Conservation (phyloP, 1,284 basidiomycete species). For the Leccinum huronense region DNA sequence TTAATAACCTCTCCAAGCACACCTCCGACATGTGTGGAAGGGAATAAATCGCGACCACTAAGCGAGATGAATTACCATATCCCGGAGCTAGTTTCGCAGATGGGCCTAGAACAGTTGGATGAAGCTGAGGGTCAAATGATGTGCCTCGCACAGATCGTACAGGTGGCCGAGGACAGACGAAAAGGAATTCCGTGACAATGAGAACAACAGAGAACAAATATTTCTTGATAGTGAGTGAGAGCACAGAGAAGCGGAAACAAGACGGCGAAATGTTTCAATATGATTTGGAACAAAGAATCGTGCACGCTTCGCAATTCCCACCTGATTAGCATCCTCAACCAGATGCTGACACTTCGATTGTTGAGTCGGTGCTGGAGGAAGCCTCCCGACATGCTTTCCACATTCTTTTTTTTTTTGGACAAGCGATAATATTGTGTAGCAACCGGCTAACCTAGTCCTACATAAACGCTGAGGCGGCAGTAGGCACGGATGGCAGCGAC, state of each 20-base stretch:
- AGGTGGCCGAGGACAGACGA: slow-evolving; percentile 57
- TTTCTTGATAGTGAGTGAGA: slow-evolving; percentile 63
- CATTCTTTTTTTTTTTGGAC: no score
- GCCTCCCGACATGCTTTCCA: slow-evolving; percentile 55
- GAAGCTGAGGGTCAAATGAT: slow-evolving; percentile 53
- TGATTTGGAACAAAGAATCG: slow-evolving; percentile 44
- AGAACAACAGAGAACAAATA: slow-evolving; percentile 59
- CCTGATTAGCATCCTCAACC: slow-evolving; percentile 23
- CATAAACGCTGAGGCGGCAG: no score
- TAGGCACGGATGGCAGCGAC: slow-evolving; percentile 18
- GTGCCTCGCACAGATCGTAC: slow-evolving; percentile 45
- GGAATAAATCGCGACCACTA: slow-evolving; percentile 19
- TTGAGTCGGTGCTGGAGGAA: slow-evolving; percentile 47
- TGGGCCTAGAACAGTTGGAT: slow-evolving; percentile 51
- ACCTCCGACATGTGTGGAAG: slow-evolving; percentile 19
- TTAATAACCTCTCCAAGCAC: slow-evolving; percentile 1
- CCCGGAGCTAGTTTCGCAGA: slow-evolving; percentile 18
- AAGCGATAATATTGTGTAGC: no score
- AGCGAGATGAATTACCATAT: slow-evolving; percentile 31
- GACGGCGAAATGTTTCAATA: slow-evolving; percentile 49
- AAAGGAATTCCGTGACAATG: slow-evolving; percentile 63
- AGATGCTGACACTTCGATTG: slow-evolving; percentile 32
- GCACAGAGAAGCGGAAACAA: slow-evolving; percentile 52
- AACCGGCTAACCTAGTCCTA: no score
- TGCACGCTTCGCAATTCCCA: slow-evolving; percentile 25